Conservation (phyloP, 352 stramenopile species). For the Phytophthora boehmeriae region DNA sequence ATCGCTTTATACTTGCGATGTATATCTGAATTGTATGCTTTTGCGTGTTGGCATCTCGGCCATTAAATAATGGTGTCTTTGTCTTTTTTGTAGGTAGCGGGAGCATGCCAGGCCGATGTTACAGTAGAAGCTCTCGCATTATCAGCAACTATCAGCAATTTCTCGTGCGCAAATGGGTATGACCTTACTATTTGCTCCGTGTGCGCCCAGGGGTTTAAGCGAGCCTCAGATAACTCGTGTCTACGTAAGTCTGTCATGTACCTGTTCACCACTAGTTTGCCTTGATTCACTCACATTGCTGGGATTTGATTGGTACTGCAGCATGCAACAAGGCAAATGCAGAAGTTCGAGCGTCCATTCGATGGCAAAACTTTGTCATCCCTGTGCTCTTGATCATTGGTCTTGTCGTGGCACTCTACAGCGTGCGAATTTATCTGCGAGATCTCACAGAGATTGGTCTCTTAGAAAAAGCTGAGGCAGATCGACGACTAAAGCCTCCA, state of each 20-base stretch:
- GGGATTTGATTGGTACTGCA: constrained; percentile 18
- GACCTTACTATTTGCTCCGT: constrained; percentile 74
- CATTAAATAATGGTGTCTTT: background rate
- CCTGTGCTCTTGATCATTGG: constrained; percentile 53
- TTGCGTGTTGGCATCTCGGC: too few relatives aligned
- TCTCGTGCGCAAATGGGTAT: constrained; percentile 53
- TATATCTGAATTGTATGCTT: constrained; percentile 10
- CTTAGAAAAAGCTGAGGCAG: constrained; percentile 63
- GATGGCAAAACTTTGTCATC: constrained; percentile 81
- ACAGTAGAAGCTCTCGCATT: constrained; percentile 36
- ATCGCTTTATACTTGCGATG: constrained; percentile 72
- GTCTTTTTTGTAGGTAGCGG: constrained; percentile 32
- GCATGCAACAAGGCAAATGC: constrained; percentile 60
- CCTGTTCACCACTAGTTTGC: too few relatives aligned
- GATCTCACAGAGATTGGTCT: constrained; percentile 68
- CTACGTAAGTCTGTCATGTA: constrained; percentile 51
- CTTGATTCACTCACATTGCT: background rate
- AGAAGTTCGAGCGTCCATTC: constrained; percentile 51
- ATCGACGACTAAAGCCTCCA: constrained; percentile 50
- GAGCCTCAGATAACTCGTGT: constrained; percentile 57
- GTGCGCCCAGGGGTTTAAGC: constrained; percentile 61
- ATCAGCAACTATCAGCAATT: constrained; percentile 24
- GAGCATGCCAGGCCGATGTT: constrained; percentile 56
- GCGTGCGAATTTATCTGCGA: constrained; percentile 55
- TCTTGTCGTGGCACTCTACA: constrained; percentile 35